Conservation (phyloP, 2,329 filamentous ascomycete genomes). For the Bipolaris zeicola region DNA sequence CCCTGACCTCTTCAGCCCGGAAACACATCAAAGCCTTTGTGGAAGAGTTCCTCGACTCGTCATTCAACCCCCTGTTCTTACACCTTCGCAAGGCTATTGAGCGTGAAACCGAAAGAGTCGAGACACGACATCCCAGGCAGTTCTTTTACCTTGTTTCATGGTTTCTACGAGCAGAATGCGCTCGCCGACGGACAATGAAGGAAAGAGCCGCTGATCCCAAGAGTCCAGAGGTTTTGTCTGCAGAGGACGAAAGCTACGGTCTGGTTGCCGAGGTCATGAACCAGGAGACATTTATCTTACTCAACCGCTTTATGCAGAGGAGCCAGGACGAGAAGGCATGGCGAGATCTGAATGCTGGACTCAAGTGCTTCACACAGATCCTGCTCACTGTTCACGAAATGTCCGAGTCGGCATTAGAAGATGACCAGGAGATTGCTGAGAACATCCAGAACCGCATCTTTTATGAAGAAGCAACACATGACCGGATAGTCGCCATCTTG, state of each 20-base stretch:
- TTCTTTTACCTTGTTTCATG: conserved; percentile 92
- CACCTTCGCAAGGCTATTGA: conserved; percentile 89
- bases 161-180: conserved; percentile 87
- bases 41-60: conserved; percentile 90
- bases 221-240: conserved; percentile 45
- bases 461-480: conserved; percentile 94
- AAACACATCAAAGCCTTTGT: conserved; percentile 80
- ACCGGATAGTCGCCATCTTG: conserved; percentile 79
- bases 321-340: conserved; percentile 83
- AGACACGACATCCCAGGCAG: conserved; percentile 77
- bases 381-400: conserved; percentile 92
- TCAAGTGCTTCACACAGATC: conserved; percentile 95
- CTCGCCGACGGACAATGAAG: conserved; percentile 63
- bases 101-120: conserved; percentile 80
- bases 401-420: conserved; percentile 79
- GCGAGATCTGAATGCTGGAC: conserved; percentile 83
- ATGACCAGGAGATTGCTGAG: conserved; percentile 97
- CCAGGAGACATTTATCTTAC: conserved; percentile 89
- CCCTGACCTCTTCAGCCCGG: conserved; percentile 75
- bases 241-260: conserved; percentile 75
- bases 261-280: conserved; percentile 88
- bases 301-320: conserved; percentile 82
- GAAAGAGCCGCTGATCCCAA: conserved; percentile 61
- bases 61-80: conserved; percentile 86
- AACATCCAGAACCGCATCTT: conserved; percentile 98